phyloP scores from a whole-genome alignment of 108 stramenopile genomes.

The Cyclotella baltica region DNA sequence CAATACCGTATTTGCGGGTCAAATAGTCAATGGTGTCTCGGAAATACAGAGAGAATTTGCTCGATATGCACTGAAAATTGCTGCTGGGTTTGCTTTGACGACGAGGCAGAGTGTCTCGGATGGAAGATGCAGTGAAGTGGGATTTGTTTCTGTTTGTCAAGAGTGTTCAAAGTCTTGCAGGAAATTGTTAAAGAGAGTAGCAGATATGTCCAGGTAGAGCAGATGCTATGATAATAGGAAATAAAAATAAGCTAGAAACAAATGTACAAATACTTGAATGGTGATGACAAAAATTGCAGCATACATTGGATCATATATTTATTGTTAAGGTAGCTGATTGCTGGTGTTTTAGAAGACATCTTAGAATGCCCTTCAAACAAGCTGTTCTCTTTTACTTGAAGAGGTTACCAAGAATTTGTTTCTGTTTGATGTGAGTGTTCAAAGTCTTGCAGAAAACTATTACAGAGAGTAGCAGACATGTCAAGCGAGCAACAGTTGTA shows the following conservation, averaged over 20 bases:
- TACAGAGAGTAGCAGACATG: constrained; percentile 6
- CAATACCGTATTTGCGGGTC: background rate
- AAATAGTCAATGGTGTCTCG: background rate
- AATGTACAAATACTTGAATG: too few species aligned
- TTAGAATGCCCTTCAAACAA: too few species aligned
- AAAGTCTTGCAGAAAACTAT: background rate
- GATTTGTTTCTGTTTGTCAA: background rate
- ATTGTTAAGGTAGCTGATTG: too few species aligned
- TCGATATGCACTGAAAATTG: background rate
- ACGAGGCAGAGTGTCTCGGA: background rate
- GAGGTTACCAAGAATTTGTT: too few species aligned
- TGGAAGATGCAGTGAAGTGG: background rate
- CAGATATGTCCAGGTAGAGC: background rate
- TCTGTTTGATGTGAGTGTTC: background rate
- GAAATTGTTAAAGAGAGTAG: background rate
- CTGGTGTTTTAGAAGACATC: too few species aligned
- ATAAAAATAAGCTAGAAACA: too few species aligned
- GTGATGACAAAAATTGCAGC: too few species aligned
- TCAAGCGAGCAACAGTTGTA: too few species aligned
- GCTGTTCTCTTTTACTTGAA: too few species aligned
- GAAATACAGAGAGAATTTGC: constrained; percentile 5
- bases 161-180: background rate
- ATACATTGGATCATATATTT: too few species aligned
- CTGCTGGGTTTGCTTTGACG: background rate
- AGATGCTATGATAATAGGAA: too few species aligned